Evolutionary conservation across 1,284 basidiomycete species (phyloP).

Genomic region (Ustanciosporium gigantosporum): DNA sequence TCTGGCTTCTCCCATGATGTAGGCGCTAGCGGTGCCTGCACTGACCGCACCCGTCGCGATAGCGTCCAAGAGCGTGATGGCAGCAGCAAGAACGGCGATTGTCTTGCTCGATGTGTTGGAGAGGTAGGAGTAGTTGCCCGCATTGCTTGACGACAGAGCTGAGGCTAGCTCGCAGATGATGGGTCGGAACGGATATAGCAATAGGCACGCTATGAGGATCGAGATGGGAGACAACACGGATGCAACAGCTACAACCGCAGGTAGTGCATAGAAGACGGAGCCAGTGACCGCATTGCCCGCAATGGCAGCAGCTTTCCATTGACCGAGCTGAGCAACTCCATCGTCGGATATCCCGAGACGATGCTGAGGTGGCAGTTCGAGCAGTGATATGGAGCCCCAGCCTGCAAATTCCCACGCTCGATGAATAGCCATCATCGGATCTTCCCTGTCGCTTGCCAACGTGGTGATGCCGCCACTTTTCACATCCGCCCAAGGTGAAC

Average conservation of each 20-base stretch:
- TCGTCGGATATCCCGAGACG: neutral
- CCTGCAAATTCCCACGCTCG: slow-evolving; percentile 48
- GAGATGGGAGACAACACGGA: slow-evolving; percentile 43
- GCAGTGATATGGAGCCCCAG: slow-evolving; percentile 48
- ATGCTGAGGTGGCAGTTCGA: slow-evolving; percentile 25
- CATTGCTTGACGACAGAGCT: slow-evolving; percentile 34
- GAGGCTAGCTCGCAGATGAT: slow-evolving; percentile 45
- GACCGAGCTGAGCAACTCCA: slow-evolving; percentile 12
- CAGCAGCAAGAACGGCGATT: slow-evolving; percentile 37
- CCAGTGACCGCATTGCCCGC: slow-evolving; percentile 51
- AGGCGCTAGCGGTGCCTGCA: slow-evolving; percentile 40
- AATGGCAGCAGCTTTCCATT: slow-evolving; percentile 41
- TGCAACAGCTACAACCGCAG: slow-evolving; percentile 40
- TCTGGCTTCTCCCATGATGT: slow-evolving; percentile 30
- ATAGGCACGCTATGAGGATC: slow-evolving; percentile 39
- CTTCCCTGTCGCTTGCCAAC: slow-evolving; percentile 20
- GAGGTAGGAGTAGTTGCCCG: slow-evolving; percentile 43
- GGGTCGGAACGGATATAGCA: slow-evolving; percentile 45
- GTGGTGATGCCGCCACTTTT: slow-evolving; percentile 21
- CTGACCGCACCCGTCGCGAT: slow-evolving; percentile 45
- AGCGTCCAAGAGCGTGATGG: slow-evolving; percentile 44
- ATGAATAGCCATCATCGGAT: slow-evolving; percentile 34
- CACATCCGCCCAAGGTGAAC: slow-evolving; percentile 11
- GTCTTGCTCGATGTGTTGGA: slow-evolving; percentile 36
- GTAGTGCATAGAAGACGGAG: slow-evolving; percentile 47